These are phyloP conservation scores for Guyanaporus albipodus DNA, from an alignment of 768 basidiomycete species.

Conservation along the genomic window DNA sequence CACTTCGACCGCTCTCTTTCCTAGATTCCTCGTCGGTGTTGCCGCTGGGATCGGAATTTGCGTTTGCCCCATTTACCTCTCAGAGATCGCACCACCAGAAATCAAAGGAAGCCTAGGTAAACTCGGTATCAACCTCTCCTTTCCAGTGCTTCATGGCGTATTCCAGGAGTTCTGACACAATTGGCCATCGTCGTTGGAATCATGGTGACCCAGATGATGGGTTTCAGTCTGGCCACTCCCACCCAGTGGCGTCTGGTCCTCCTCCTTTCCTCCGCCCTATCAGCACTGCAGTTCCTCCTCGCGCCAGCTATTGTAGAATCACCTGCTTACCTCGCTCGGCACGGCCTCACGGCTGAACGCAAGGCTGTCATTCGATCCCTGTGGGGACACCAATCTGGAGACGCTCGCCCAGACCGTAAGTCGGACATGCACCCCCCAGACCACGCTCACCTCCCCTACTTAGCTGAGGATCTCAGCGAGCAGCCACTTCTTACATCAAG, in stretches of 20 bases:
- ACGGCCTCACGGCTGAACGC: slow-evolving; percentile 47
- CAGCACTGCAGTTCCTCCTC: slow-evolving; percentile 52
- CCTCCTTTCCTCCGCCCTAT: slow-evolving; percentile 54
- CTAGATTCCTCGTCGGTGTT: slow-evolving; percentile 62
- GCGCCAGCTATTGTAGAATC: slow-evolving; percentile 62
- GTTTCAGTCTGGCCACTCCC: slow-evolving; percentile 66
- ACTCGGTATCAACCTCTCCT: slow-evolving; percentile 10
- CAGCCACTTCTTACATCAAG: slow-evolving; percentile 23
- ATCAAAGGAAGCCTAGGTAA: slow-evolving; percentile 73
- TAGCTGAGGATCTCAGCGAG: slow-evolving; percentile 26
- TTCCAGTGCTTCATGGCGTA: background rate
- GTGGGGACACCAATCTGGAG: slow-evolving; percentile 45
- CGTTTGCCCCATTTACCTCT: slow-evolving; percentile 80
- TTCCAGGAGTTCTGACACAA: slow-evolving; percentile 72
- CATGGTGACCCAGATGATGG: slow-evolving; percentile 78
- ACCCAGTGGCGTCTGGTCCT: slow-evolving; percentile 68
- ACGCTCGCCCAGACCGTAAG: slow-evolving; percentile 27
- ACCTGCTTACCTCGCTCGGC: slow-evolving; percentile 59
- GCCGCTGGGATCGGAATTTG: slow-evolving; percentile 72
- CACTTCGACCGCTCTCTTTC: background rate
- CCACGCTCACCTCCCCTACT: slow-evolving; percentile 3
- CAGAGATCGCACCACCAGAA: slow-evolving; percentile 75
- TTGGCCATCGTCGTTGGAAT: slow-evolving; percentile 82
- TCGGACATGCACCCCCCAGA: background rate
- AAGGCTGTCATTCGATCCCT: slow-evolving; percentile 43